These are phyloP conservation scores for Cyclotella choctawhatcheeana DNA, from an alignment of 108 stramenopile genomes.

Conservation along the genomic window DNA sequence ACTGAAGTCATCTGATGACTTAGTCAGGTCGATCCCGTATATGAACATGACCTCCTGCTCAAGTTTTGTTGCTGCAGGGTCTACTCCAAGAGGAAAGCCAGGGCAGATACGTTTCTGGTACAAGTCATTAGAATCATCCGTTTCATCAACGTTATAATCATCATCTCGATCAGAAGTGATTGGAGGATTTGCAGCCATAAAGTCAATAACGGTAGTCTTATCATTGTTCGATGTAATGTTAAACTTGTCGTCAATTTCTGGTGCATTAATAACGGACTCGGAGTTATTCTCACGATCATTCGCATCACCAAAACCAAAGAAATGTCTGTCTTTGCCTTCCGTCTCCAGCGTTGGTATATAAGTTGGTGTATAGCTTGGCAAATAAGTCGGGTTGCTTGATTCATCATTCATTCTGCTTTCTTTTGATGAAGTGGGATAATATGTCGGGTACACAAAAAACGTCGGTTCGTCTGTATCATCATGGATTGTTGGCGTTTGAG, in stretches of 20 bases:
- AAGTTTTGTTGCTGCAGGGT: conserved; percentile 12
- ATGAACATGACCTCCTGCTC: conserved; percentile 37
- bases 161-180: not conserved
- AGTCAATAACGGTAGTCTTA: not conserved
- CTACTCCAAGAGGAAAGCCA: conserved; percentile 23
- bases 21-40: conserved; percentile 40
- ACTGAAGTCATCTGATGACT: not conserved
- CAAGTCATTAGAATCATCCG: not conserved
- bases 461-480: conserved; percentile 14
- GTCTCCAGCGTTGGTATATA: too few species aligned
- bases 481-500: conserved; percentile 1
- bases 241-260: not conserved
- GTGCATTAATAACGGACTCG: not conserved
- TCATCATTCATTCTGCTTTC: not conserved
- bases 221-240: not conserved
- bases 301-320: not conserved
- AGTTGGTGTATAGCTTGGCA: conserved; percentile 22
- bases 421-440: too few species aligned
- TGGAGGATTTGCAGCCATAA: not conserved
- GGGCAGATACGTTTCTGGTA: conserved; percentile 33
- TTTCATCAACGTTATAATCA: not conserved
- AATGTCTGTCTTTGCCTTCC: not conserved
- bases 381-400: conserved; percentile 7
- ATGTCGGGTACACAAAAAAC: conserved; percentile 16
- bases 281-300: conserved; percentile 3